These are phyloP conservation scores for Zygosaccharomyces lentus DNA, from an alignment of 805 yeast genomes.

Conservation along the genomic window DNA sequence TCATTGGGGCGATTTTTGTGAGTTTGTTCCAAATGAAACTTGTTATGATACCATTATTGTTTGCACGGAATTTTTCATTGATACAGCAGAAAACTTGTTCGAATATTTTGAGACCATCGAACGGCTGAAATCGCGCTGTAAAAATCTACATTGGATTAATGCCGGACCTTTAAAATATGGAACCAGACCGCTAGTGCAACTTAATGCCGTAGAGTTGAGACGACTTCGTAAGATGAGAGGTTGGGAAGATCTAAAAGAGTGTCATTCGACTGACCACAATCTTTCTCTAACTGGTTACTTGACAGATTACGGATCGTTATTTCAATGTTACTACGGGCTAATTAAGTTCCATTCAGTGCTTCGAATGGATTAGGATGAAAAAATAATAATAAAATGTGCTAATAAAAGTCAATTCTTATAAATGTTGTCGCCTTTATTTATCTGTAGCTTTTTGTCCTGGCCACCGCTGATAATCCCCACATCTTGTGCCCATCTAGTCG, in stretches of 20 bases:
- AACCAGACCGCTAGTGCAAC: conserved; percentile 70
- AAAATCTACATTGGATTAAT: conserved; percentile 75
- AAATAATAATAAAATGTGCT: conserved; percentile 3
- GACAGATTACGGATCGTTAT: conserved; percentile 60
- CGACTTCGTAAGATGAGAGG: conserved; percentile 53
- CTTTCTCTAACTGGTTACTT: conserved; percentile 51
- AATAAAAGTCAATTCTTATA: conserved; percentile 20
- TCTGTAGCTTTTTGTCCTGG: conserved; percentile 86
- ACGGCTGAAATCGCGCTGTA: conserved; percentile 37
- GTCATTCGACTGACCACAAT: conserved; percentile 31
- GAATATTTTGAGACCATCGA: conserved; percentile 68
- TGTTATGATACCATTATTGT: conserved; percentile 48
- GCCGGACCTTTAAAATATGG: conserved; percentile 93
- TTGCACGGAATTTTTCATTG: conserved; percentile 74
- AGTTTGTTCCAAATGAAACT: conserved; percentile 37
- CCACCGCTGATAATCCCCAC: conserved; percentile 92
- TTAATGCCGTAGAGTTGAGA: conserved; percentile 64
- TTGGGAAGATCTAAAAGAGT: conserved; percentile 47
- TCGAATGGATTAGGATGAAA: conserved; percentile 5
- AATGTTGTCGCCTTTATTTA: conserved; percentile 49
- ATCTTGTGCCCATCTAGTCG: conserved; percentile 74
- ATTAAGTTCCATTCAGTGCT: conserved; percentile 36
- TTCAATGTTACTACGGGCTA: conserved; percentile 77
- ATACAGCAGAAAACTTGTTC: conserved; percentile 84
- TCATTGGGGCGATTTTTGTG: conserved; percentile 61